phyloP scores from a whole-genome alignment of 1,139 yeast species.

The Protomyces inundatus region DNA sequence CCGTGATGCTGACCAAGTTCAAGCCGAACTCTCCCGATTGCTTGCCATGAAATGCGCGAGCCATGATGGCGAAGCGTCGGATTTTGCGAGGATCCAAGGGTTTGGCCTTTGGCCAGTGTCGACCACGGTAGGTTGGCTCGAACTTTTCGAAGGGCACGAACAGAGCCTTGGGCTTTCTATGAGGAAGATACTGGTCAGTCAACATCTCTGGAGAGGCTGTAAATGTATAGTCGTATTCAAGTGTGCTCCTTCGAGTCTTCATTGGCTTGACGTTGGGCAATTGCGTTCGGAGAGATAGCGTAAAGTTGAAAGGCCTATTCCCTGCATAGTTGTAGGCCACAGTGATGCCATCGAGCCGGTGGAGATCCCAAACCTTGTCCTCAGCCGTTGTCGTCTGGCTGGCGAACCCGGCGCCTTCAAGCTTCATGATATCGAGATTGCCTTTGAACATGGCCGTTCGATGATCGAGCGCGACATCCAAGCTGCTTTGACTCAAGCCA shows the following conservation, averaged over 20 bases:
- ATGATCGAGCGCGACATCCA: constrained; percentile 1
- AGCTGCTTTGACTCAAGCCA: constrained; percentile 13
- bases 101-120: neutral
- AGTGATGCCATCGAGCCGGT: constrained; percentile 20
- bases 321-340: constrained; percentile 18
- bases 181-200: no score
- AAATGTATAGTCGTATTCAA: constrained; percentile 13
- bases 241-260: constrained; percentile 11
- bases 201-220: neutral
- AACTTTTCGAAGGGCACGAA: neutral
- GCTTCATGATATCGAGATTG: constrained; percentile 22
- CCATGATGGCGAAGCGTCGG: constrained; percentile 1
- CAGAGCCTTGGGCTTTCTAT: no score
- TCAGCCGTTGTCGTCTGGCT: constrained; percentile 15
- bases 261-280: constrained; percentile 3
- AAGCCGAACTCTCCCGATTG: constrained; percentile 2
- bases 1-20: no score
- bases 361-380: constrained; percentile 20
- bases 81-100: neutral
- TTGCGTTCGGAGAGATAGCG: constrained; percentile 18
- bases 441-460: constrained; percentile 24
- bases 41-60: neutral
- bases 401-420: constrained; percentile 29
- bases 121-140: constrained; percentile 7
- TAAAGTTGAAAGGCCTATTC: constrained; percentile 3